Evolutionary conservation across 257 asterid species (phyloP), one percentile per base, ranked within the genome.

Genomic region (Plantago major): DNA sequence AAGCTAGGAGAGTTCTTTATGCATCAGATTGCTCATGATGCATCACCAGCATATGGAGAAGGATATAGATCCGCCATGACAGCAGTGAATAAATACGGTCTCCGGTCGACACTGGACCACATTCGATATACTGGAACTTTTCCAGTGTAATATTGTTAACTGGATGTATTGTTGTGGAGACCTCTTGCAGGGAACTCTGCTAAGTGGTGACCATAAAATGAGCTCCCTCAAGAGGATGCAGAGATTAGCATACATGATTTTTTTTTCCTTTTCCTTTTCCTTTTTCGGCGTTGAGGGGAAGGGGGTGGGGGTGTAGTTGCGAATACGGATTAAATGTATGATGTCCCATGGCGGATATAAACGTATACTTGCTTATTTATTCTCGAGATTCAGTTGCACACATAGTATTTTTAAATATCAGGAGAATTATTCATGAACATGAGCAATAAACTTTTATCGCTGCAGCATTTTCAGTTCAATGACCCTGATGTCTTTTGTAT

Each of bases 21-120:
- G 94, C 95, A 93, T 61, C 97, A 93, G 88, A 89, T 93, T 0
- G 82, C 81, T 3, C 73, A 89, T 30, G 95, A 89, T 45, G 83
- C 96, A 55, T 89, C 99, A 48, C 94, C 92, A 7, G 95, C 90
- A 15, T 89, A 93, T 16, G 97, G 96, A 49, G 99, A 81, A 71
- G 97, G 99, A 19, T 93, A 79, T 66, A 78, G 96, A 69, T 63
- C 94, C 10, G 99, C 84, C 51, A 82, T 81, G 81, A 86, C 79
- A 10, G 95, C 97, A 1, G 97, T 87, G 11, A 87, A 85, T 40
- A 81, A 76, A 58, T 89, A 85, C 43, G 96, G 97, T 22, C 65
- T 93, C 37, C 90, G 90, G 11, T 64, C 79, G 11, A 89, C 97
- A 0, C 73, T 93, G 79, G 94, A 82, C 46, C 96, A 89, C 70